A percentile compares a stretch with the other conserved stretches of the same genome.
These are phyloP conservation scores for Mortierella sp. DNA, from an alignment of 371 early-diverging fungal species.

Conservation along the genomic window DNA sequence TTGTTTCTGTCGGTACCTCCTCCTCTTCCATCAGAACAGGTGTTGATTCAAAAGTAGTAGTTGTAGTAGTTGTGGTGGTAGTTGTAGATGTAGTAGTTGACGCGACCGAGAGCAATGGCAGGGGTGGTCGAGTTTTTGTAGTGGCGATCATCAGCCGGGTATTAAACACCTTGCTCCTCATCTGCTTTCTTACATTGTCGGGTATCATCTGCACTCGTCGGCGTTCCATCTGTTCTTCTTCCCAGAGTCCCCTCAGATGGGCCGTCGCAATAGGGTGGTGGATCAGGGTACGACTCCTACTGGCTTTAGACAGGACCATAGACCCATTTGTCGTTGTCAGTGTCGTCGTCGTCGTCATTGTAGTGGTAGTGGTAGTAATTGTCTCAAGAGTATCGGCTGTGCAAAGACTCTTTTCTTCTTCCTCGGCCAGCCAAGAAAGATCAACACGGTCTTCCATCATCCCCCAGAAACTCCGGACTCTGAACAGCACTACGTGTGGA, in stretches of 20 bases:
- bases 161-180: constrained; percentile 41
- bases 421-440: constrained; percentile 22
- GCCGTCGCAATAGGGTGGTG: not conserved
- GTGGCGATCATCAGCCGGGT: not conserved
- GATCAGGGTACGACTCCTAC: not conserved
- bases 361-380: no score
- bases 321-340: no score
- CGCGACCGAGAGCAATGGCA: no score
- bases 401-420: not conserved
- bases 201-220: constrained; percentile 43
- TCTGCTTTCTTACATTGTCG: constrained; percentile 28
- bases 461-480: constrained; percentile 46
- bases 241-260: constrained; percentile 40
- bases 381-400: not conserved
- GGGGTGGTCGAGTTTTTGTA: no score
- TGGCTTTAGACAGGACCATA: no score
- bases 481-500: constrained; percentile 35
- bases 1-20: not conserved
- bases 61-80: not conserved
- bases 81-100: no score
- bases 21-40: not conserved
- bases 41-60: not conserved
- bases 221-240: constrained; percentile 28
- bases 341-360: no score
- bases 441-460: constrained; percentile 38